These are phyloP conservation scores for Vanilla planifolia DNA, from an alignment of 106 monocot species.

Conservation along the genomic window DNA sequence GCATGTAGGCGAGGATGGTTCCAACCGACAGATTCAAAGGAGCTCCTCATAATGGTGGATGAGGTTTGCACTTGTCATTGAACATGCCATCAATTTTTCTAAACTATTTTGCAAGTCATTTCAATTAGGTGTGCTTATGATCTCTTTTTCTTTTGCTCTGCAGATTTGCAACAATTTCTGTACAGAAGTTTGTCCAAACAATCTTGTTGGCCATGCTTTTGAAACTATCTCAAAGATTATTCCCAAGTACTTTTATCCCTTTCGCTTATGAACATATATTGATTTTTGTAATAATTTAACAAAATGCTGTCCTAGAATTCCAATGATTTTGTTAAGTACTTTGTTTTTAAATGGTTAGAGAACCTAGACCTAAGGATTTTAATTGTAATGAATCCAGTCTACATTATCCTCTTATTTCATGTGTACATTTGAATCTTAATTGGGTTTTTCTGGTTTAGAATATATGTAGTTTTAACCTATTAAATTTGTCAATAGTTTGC, in stretches of 20 bases:
- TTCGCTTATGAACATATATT: neutral
- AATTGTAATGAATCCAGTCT: too few relatives aligned
- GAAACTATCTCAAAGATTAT: slow-evolving; percentile 39
- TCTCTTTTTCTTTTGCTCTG: slow-evolving; percentile 6
- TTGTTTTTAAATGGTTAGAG: slow-evolving; percentile 7
- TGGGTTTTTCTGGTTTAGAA: too few relatives aligned
- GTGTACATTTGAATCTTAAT: too few relatives aligned
- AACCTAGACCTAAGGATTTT: too few relatives aligned
- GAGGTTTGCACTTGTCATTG: slow-evolving; percentile 12
- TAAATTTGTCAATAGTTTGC: too few relatives aligned
- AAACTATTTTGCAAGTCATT: neutral
- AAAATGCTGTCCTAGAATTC: neutral
- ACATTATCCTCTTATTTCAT: too few relatives aligned
- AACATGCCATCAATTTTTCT: neutral
- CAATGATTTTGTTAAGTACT: neutral
- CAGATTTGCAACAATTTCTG: slow-evolving; percentile 45
- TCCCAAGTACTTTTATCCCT: slow-evolving; percentile 27
- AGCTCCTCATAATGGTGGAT: slow-evolving; percentile 15
- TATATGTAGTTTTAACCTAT: too few relatives aligned
- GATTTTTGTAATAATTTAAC: neutral
- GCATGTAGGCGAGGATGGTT: slow-evolving; percentile 20
- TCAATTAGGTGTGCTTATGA: slow-evolving; percentile 12
- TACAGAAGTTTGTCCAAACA: slow-evolving; percentile 11
- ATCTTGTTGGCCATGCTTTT: slow-evolving; percentile 13
- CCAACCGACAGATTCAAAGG: slow-evolving; percentile 8